Base-by-base conservation (phyloP, 1,284 basidiomycete species). In the Pascua sp. region DNA sequence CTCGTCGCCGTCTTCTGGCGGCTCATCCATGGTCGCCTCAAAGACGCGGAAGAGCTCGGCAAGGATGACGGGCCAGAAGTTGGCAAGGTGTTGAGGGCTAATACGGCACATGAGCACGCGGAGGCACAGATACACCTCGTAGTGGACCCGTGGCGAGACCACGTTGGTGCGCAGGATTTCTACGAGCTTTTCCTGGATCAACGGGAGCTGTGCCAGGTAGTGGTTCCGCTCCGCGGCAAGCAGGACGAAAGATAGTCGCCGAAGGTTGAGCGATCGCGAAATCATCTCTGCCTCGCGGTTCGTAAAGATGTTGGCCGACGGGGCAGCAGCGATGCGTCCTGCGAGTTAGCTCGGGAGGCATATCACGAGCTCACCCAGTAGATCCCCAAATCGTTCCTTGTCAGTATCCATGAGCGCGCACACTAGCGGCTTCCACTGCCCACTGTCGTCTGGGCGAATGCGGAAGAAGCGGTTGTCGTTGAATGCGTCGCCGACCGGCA, bases 41-140 rank as follows among this genome's bases (percentile, higher is more conserved):
- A 83, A 82, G 68, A 67, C 88, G 82, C 67, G 90, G 67, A 69
- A 81, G 67, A 98, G 78, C 77, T 98, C 95, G 2, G 93, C 90
- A 63, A 98, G 77, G 52, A 99, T 84, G 38, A 97, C 90, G 1
- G 96, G 95, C 96, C 96, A 98, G 76, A 98, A 92, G 65, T 91
- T 92, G 13, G 90, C 86, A 67, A 99, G 73, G 72, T 97, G 96
- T 67, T 95, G 89, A 5, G 90, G 85, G 10, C 88, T 89, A 57
- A 98, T 83, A n/a, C 96, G 86, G 70, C 91, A 94, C 56, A 98
- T 82, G 37, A 98, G 77, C 2, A 98, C 89, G 10, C 96, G 83
- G 52, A 98, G 84, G 71, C 93, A 97, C 7, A 98, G 83, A 73
- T 94, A 98, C 5, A 83, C 90, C 74, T 98, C 95, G 63, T 89